Evolutionary conservation across 345 rosid genomes (phyloP).

Genomic region (Lumnitzera racemosa): DNA sequence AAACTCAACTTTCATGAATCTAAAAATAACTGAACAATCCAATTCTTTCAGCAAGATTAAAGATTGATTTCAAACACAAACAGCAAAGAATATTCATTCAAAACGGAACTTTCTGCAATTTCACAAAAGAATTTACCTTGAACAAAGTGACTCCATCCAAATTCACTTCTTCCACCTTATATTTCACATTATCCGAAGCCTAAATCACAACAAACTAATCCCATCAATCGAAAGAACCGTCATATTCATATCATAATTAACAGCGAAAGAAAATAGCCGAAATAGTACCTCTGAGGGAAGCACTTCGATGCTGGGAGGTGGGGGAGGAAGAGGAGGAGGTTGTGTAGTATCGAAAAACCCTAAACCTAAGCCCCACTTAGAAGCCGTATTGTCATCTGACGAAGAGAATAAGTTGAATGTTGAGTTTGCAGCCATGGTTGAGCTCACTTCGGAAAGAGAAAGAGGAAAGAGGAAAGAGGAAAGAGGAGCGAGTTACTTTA

Average conservation of each 20-base stretch:
- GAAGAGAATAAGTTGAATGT: constrained; percentile 21
- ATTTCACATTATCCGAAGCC: constrained; percentile 47
- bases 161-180: constrained; percentile 35
- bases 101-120: too few relatives aligned
- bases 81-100: too few relatives aligned
- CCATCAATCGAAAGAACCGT: too few relatives aligned
- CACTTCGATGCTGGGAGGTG: constrained; percentile 69
- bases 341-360: constrained; percentile 48
- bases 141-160: constrained; percentile 56
- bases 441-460: neutral
- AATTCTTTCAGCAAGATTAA: too few relatives aligned
- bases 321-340: constrained; percentile 46
- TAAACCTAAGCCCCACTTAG: constrained; percentile 14
- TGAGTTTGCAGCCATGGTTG: constrained; percentile 15
- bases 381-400: neutral
- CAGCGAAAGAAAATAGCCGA: neutral
- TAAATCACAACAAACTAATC: constrained; percentile 9
- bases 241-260: too few relatives aligned
- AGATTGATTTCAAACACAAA: too few relatives aligned
- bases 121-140: constrained; percentile 34
- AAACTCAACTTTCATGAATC: too few relatives aligned
- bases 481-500: too few relatives aligned
- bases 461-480: too few relatives aligned
- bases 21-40: too few relatives aligned
- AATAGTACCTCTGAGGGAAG: constrained; percentile 47